A percentile compares a stretch with the other conserved stretches of the same genome.
These are phyloP conservation scores for Rhodamnia rubescens DNA, from an alignment of 345 rosid species.

Conservation along the genomic window DNA sequence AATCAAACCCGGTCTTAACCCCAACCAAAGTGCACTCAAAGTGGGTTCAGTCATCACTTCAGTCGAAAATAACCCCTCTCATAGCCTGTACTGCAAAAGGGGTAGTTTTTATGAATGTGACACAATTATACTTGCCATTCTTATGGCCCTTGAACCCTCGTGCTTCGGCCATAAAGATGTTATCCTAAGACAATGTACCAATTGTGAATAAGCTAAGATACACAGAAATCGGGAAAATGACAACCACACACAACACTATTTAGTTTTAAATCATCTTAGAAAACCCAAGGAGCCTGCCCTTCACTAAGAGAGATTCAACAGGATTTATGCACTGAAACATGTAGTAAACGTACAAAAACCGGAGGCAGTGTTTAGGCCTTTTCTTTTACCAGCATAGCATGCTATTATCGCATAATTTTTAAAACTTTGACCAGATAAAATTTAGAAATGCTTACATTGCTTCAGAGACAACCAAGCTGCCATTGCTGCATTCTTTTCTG, in stretches of 20 bases:
- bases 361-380: background rate
- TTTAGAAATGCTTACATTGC: slow-evolving; percentile 44
- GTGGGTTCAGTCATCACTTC: background rate
- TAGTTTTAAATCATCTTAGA: background rate
- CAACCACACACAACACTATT: background rate
- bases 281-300: background rate
- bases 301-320: background rate
- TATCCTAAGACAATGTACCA: background rate
- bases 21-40: background rate
- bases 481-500: slow-evolving; percentile 99
- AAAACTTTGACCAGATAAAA: background rate
- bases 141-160: background rate
- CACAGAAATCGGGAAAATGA: background rate
- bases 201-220: background rate
- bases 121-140: background rate
- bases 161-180: background rate
- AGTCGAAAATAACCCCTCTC: background rate
- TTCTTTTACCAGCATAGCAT: background rate
- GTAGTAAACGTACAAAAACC: background rate
- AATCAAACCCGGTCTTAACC: background rate
- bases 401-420: background rate
- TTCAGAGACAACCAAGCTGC: slow-evolving; percentile 92
- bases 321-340: background rate
- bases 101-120: background rate
- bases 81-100: background rate